Evolutionary conservation across 2,329 filamentous ascomycete species (phyloP).

Genomic region (Cladosporium sp.): DNA sequence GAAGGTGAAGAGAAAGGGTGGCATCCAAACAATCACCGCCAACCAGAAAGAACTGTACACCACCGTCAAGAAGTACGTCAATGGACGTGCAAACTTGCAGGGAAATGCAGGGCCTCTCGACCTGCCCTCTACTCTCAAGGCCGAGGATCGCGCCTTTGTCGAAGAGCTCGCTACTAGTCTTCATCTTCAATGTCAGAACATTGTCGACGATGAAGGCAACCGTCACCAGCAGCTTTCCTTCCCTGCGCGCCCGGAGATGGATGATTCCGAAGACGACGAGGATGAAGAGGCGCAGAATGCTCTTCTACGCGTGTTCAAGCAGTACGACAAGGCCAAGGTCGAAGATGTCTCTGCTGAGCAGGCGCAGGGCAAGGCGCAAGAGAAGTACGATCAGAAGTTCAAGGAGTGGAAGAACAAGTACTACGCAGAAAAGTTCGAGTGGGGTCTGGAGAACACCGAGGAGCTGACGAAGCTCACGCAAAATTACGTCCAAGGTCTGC

Average conservation of each 20-base stretch:
- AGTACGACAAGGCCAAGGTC: conserved; percentile 85
- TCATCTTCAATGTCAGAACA: conserved; percentile 61
- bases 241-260: conserved; percentile 47
- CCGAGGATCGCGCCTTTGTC: conserved; percentile 87
- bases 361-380: conserved; percentile 71
- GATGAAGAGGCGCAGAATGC: conserved; percentile 84
- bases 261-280: conserved; percentile 60
- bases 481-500: conserved; percentile 95
- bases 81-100: conserved; percentile 55
- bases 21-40: conserved; percentile 70
- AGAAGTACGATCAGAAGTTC: conserved; percentile 88
- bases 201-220: conserved; percentile 61
- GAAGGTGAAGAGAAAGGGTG: conserved; percentile 54
- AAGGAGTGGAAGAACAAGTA: conserved; percentile 91
- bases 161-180: conserved; percentile 75
- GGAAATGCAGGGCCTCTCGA: conserved; percentile 58
- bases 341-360: conserved; percentile 76
- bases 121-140: conserved; percentile 67
- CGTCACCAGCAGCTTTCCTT: conserved; percentile 63
- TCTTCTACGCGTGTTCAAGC: conserved; percentile 77
- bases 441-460: conserved; percentile 74
- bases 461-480: conserved; percentile 81
- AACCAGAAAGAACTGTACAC: conserved; percentile 78
- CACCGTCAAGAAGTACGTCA: conserved; percentile 77
- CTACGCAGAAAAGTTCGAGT: conserved; percentile 87